A percentile compares a stretch with the other conserved stretches of the same genome.
These are phyloP conservation scores for Melampsora larici-populina DNA, from an alignment of 1,284 basidiomycete genomes.

Conservation along the genomic window DNA sequence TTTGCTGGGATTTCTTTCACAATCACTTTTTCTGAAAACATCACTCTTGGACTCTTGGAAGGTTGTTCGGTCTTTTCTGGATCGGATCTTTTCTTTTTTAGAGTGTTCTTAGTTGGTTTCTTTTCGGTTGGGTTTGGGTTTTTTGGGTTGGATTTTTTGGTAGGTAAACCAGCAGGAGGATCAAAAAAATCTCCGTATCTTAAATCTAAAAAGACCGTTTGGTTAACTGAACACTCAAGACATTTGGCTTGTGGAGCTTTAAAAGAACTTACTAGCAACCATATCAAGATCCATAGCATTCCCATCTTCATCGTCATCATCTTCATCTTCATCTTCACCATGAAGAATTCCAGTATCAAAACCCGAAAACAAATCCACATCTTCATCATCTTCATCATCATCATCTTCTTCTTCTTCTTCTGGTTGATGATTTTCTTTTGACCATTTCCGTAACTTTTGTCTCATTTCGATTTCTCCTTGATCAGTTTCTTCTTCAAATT, in stretches of 20 bases:
- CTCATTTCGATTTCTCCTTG: conserved; percentile 36
- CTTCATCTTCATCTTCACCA: conserved; percentile 32
- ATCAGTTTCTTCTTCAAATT: conserved; percentile 33
- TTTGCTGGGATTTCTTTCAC: conserved; percentile 44
- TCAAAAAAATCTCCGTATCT: conserved; percentile 50
- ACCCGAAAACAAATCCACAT: conserved; percentile 33
- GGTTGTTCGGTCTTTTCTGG: neutral
- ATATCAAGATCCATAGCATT: conserved; percentile 42
- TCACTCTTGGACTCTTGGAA: conserved; percentile 13
- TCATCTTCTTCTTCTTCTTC: conserved; percentile 55
- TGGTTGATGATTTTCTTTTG: conserved; percentile 45
- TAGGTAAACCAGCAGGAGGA: conserved; percentile 42
- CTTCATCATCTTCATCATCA: conserved; percentile 43
- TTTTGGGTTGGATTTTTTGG: conserved; percentile 1
- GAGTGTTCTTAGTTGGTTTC: neutral
- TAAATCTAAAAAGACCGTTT: conserved; percentile 44
- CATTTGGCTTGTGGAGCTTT: neutral
- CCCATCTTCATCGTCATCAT: conserved; percentile 47
- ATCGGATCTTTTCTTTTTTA: conserved; percentile 50
- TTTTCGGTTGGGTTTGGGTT: neutral
- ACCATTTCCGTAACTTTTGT: conserved; percentile 6
- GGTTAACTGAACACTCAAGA: neutral
- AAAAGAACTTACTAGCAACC: neutral
- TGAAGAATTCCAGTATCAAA: conserved; percentile 4
- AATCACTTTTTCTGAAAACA: conserved; percentile 44